A percentile compares a stretch with the other conserved stretches of the same genome.
Evolutionary conservation across 2,329 filamentous ascomycete species (phyloP).

Genomic region (Aulographum hederae): DNA sequence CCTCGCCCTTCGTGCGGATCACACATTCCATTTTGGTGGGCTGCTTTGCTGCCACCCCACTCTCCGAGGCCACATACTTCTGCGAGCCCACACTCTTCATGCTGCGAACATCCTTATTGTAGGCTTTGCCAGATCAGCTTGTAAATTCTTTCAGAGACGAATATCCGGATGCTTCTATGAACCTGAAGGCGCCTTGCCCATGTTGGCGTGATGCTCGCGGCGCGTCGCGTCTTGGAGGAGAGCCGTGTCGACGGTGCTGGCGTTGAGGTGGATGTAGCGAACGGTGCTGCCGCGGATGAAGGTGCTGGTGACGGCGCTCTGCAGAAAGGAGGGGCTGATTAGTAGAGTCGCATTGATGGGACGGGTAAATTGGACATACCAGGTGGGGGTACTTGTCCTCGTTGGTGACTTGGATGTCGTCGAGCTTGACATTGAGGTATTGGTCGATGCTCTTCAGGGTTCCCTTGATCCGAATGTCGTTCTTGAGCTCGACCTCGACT

Average conservation of each 20-base stretch:
- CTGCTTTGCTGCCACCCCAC: no score
- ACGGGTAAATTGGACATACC: conserved; percentile 27
- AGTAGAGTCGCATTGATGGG: neutral
- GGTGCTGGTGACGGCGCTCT: conserved; percentile 80
- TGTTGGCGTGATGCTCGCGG: no score
- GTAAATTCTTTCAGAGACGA: no score
- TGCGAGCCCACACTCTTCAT: no score
- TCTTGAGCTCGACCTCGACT: conserved; percentile 97
- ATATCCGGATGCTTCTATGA: no score
- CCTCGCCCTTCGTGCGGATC: no score
- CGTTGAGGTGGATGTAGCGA: conserved; percentile 77
- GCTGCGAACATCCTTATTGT: no score
- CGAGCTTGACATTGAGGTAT: conserved; percentile 34
- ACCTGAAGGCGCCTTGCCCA: no score
- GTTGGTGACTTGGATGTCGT: conserved; percentile 83
- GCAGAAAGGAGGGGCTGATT: conserved; percentile 1
- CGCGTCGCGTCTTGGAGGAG: conserved; percentile 81
- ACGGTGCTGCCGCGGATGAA: conserved; percentile 91
- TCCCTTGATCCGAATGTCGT: conserved; percentile 92
- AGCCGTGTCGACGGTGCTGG: conserved; percentile 65
- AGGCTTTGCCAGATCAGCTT: no score
- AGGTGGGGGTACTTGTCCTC: conserved; percentile 91
- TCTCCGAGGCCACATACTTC: no score
- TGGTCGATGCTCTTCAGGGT: conserved; percentile 47
- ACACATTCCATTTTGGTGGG: no score